phyloP scores from a whole-genome alignment of 352 stramenopile genomes.

The Aphanomyces stellatus region DNA sequence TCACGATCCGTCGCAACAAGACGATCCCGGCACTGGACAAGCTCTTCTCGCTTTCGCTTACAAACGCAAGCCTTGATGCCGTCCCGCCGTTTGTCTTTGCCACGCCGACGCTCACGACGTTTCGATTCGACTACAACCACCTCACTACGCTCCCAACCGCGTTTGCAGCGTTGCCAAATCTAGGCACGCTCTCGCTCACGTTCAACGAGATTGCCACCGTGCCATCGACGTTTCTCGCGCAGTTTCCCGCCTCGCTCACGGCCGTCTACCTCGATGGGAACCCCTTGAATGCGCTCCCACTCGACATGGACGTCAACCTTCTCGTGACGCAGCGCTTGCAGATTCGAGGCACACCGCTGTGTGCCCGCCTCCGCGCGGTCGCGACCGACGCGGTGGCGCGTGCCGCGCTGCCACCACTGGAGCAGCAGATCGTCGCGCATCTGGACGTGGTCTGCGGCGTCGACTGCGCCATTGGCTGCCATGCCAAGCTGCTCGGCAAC shows the following conservation, averaged over 20 bases:
- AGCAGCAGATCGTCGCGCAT: neutral
- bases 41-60: neutral
- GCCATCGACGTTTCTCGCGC: neutral
- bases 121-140: conserved; percentile 2
- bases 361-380: neutral
- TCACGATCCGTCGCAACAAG: neutral
- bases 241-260: neutral
- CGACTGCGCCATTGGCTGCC: neutral
- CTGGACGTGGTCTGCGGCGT: neutral
- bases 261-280: conserved; percentile 4
- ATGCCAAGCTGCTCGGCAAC: neutral
- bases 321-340: neutral
- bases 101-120: neutral
- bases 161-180: neutral
- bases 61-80: neutral
- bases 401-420: neutral
- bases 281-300: neutral
- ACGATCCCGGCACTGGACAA: neutral
- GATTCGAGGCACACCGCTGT: neutral
- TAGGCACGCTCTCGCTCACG: neutral
- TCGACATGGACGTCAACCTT: neutral
- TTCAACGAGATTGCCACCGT: conserved; percentile 2
- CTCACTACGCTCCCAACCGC: neutral
- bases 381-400: neutral
- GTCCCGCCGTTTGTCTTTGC: neutral